A percentile compares a stretch with the other conserved stretches of the same genome.
Conservation (phyloP, 1,284 basidiomycete genomes). For the Cystobasidium sp. region DNA sequence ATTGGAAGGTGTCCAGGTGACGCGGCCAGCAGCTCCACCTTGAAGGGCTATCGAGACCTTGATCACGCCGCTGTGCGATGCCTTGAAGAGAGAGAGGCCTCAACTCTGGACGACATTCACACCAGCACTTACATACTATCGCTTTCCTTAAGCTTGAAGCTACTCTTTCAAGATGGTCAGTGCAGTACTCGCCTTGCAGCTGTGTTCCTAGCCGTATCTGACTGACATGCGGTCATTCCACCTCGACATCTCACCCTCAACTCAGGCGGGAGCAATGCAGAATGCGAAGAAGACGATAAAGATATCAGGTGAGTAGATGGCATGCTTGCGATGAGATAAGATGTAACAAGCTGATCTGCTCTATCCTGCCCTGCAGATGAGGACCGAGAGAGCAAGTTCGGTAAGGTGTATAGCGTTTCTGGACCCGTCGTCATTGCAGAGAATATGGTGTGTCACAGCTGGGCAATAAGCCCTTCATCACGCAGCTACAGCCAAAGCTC, state of each 20-base stretch:
- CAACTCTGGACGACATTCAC: not conserved
- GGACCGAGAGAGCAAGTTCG: conserved; percentile 83
- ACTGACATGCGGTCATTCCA: conserved; percentile 19
- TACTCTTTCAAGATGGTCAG: conserved; percentile 21
- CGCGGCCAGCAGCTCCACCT: conserved; percentile 15
- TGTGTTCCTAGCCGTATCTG: conserved; percentile 9
- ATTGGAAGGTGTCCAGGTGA: conserved; percentile 17
- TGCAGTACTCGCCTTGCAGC: not conserved
- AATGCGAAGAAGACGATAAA: conserved; percentile 81
- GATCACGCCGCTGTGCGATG: not conserved
- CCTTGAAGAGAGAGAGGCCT: not conserved
- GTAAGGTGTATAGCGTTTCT: conserved; percentile 90
- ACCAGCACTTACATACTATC: not conserved
- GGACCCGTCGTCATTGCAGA: conserved; percentile 90
- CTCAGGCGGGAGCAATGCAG: conserved; percentile 71
- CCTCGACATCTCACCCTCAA: not conserved
- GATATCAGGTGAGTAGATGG: conserved; percentile 62
- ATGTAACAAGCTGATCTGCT: not conserved
- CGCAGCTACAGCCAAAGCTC: not conserved
- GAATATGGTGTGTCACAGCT: conserved; percentile 40
- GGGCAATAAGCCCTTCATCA: not conserved
- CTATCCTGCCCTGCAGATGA: conserved; percentile 65
- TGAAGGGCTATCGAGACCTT: not conserved
- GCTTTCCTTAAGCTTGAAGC: not conserved
- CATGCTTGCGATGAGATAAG: not conserved